A percentile compares a stretch with the other conserved stretches of the same genome.
Evolutionary conservation across 1,284 basidiomycete species (phyloP).

Genomic region (Trichosporon asahii): DNA sequence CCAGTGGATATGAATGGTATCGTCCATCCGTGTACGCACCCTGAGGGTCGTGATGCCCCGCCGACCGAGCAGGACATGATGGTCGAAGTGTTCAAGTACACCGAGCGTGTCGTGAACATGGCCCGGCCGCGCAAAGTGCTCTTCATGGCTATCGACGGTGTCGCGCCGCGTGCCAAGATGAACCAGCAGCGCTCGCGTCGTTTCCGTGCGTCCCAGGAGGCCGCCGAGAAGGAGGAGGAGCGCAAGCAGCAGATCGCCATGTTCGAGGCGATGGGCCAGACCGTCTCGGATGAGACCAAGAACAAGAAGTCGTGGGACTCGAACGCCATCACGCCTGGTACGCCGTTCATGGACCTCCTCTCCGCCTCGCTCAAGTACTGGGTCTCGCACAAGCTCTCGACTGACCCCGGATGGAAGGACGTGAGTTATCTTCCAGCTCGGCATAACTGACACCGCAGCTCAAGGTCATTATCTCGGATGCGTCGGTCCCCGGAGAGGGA

Average conservation of each 20-base stretch:
- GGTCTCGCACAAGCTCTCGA: constrained; percentile 93
- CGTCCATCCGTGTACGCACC: constrained; percentile 98
- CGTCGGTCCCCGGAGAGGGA: constrained; percentile 95
- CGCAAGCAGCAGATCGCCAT: constrained; percentile 72
- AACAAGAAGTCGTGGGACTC: constrained; percentile 91
- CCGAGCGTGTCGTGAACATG: constrained; percentile 97
- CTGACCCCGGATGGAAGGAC: constrained; percentile 92
- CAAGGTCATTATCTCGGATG: constrained; percentile 95
- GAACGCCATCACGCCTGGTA: constrained; percentile 95
- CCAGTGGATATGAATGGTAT: constrained; percentile 57
- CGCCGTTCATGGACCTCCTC: constrained; percentile 95
- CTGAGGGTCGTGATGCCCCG: constrained; percentile 90
- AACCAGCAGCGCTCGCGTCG: constrained; percentile 96
- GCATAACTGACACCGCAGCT: constrained; percentile 56
- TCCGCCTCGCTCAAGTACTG: constrained; percentile 88
- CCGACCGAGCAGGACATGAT: constrained; percentile 99
- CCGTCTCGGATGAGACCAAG: constrained; percentile 76
- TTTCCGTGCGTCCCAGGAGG: constrained; percentile 92
- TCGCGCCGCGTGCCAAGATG: constrained; percentile 98
- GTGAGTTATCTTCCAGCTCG: constrained; percentile 53
- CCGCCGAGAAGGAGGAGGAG: constrained; percentile 86
- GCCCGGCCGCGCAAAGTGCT: constrained; percentile 87
- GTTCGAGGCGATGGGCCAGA: constrained; percentile 94
- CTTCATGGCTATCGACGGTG: constrained; percentile 98
- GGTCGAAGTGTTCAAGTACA: constrained; percentile 95